Base-by-base conservation (phyloP, 805 yeast species). In the Candida boleticola region DNA sequence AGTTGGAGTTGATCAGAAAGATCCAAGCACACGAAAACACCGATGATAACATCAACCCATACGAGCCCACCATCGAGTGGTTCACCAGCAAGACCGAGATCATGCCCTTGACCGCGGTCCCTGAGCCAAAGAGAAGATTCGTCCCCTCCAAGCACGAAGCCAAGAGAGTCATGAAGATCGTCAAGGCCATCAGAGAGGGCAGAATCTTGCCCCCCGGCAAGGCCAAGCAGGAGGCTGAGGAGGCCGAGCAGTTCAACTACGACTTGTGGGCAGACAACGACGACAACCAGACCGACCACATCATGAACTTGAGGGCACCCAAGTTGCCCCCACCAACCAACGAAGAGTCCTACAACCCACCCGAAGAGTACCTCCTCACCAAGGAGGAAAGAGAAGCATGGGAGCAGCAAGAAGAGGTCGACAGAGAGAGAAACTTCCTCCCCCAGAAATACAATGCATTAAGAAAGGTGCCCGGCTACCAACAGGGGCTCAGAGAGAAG, bases 141-240 rank as follows among this genome's bases (percentile, higher is more conserved):
- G 86, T 89, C 47, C 99, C 98, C 19, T 92, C 98, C 10, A 89
- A 89, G 61, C 92, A 89, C 62, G 99, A 93, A 72, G 97, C 97
- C 27, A 88, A 89, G 70, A 77, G 95, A 63, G 82, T 93, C 38
- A 90, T 92, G 97, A 93, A 93, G 73, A 83, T 93, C 47, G 99
- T 93, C 21, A 78, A 81, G 51, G 99, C 99, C 30, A 93, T 93
- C 47, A 82, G 99, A 66, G 97, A 92, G 57, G 99, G 99, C 25
- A 79, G 95, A 61, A 88, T 93, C 49, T 74, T 89, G 39, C 89
- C 95, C 22, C 87, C 92, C 43, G 74, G 74, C 50, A 56, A 76
- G 50, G 79, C 69, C 26, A 76, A 78, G 54, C 68, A 74, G 40
- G 68, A 73, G 52, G 71, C 69, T 34, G 78, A 77, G 44, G 76